Conservation (phyloP, 306 rosid species). For the cucumber (Cucumis sativus) region Cucumber_9930_V3 NC_026657.2:29711001-29711500, state of each 20-base stretch:
- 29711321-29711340: background rate
- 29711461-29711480: background rate
- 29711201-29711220: background rate
- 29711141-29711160: background rate
- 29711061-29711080: background rate
- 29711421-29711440: background rate
- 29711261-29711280: background rate
- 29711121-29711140: background rate
- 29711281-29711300: background rate
- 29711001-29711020: background rate
- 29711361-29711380: background rate
- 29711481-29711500: background rate
- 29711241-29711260: background rate
- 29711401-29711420: background rate
- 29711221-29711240: too few species aligned
- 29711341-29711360: background rate
- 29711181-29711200: background rate
- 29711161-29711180: background rate
- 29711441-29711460: background rate
- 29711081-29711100: background rate
- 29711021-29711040: background rate
- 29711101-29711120: background rate
- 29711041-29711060: background rate
- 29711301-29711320: background rate
- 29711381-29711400: background rate